Evolutionary conservation across 2,329 filamentous ascomycete species (phyloP).

Genomic region (Tolypocladium cylindrosporum): DNA sequence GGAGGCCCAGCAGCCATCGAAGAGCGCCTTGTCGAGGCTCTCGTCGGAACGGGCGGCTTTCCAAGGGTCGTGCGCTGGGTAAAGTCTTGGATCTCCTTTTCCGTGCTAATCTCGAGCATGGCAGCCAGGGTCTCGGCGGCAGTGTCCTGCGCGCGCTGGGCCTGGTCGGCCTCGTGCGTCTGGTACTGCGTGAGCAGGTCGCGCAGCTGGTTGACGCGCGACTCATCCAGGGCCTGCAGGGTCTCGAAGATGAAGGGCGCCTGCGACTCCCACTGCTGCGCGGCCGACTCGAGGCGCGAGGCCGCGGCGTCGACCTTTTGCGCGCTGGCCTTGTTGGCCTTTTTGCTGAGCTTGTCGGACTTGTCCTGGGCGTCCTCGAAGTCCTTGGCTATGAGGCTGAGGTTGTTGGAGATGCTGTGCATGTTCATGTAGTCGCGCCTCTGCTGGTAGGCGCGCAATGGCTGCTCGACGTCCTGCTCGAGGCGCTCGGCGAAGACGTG

Average conservation of each 20-base stretch:
- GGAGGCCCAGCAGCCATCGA: slow-evolving; percentile 15
- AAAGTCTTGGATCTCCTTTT: slow-evolving; percentile 76
- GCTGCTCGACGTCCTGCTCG: slow-evolving; percentile 77
- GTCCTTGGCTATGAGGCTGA: slow-evolving; percentile 71
- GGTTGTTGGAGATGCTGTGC: slow-evolving; percentile 69
- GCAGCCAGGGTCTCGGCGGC: slow-evolving; percentile 73
- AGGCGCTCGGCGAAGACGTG: slow-evolving; percentile 70
- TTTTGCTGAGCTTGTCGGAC: slow-evolving; percentile 72
- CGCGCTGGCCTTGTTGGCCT: slow-evolving; percentile 65
- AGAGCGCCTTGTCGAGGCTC: slow-evolving; percentile 30
- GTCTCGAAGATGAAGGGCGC: slow-evolving; percentile 92
- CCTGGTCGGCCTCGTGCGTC: slow-evolving; percentile 82
- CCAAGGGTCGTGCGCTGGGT: slow-evolving; percentile 32
- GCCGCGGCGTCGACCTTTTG: slow-evolving; percentile 69
- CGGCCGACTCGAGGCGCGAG: slow-evolving; percentile 65
- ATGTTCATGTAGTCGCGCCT: slow-evolving; percentile 75
- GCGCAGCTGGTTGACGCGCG: slow-evolving; percentile 76
- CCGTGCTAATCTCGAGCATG: slow-evolving; percentile 77
- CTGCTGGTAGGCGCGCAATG: slow-evolving; percentile 65
- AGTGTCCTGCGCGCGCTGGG: slow-evolving; percentile 63
- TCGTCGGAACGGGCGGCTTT: slow-evolving; percentile 24
- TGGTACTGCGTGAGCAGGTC: slow-evolving; percentile 87
- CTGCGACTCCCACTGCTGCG: slow-evolving; percentile 83
- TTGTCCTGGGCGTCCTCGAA: slow-evolving; percentile 77
- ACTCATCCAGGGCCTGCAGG: slow-evolving; percentile 84